Evolutionary conservation across 2,329 filamentous ascomycete genomes (phyloP), one percentile per base, ranked within the genome.

Genomic region (Dactylellina cionopaga): DNA sequence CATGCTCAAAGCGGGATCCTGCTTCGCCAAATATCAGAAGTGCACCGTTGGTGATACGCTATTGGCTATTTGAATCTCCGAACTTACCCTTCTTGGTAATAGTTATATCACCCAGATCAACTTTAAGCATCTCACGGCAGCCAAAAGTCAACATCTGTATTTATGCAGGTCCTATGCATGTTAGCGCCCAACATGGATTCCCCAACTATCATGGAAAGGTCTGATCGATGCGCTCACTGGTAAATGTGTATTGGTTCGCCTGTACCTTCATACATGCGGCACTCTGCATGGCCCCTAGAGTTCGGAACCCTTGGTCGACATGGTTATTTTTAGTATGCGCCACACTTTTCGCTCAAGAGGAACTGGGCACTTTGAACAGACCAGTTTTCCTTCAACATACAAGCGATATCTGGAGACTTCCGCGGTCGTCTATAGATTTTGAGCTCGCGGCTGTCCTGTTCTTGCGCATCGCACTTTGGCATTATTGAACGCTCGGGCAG

Each of bases 141-240:
- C 39, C 43, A 62, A 25, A 31, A 51, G 52, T 39, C 29, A 49
- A 33, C 41, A n/a, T n/a, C n/a, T n/a, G n/a, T n/a, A n/a, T n/a
- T 47, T 33, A 72, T 72, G 68, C 68, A 65, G 68, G 68, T 64
- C 59, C 68, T 72, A 64, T 72, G 68, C 68, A 72, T 35, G 58
- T 72, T 72, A 72, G 68, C 68, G 68, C 68, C 68, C 51, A 55
- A 37, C 68, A 72, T 72, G 68, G 68, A 72, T 72, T 72, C 68
- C 68, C 68, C 68, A 72, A 72, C 68, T 65, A 64, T 72, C 51
- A 41, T 58, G 39, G 58, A 52, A 60, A 43, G 43, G 31, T 60
- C 41, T 59, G 68, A 60, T 52, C 46, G 56, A 43, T 39, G 43
- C 52, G 51, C 59, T 64, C 58, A 6, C 49, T 19, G 15, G 44